Percentiles rank a stretch among this genome's conserved stretches.
Evolutionary conservation across 208 protist genomes (phyloP).

Genomic region (Angomonas ambiguus): DNA sequence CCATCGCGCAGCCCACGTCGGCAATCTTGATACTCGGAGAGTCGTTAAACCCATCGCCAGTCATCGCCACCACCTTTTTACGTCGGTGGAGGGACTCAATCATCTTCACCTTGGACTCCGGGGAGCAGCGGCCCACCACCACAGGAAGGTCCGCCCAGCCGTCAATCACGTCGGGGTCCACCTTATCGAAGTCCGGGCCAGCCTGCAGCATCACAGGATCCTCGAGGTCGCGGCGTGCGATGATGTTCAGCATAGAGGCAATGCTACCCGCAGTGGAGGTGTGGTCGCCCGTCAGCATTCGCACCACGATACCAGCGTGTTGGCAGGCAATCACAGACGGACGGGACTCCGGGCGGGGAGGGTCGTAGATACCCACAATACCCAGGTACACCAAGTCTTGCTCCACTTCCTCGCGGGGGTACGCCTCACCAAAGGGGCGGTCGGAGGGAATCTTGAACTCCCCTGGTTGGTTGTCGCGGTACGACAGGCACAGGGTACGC

Average conservation of each 20-base stretch:
- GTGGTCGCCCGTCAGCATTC: slow-evolving; percentile 92
- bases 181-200: slow-evolving; percentile 78
- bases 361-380: slow-evolving; percentile 91
- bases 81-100: slow-evolving; percentile 84
- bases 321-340: slow-evolving; percentile 84
- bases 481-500: slow-evolving; percentile 66
- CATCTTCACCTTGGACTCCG: slow-evolving; percentile 90
- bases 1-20: slow-evolving; percentile 96
- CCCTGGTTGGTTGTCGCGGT: slow-evolving; percentile 28
- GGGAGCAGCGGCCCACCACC: slow-evolving; percentile 86
- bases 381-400: slow-evolving; percentile 82
- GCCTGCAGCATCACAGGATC: slow-evolving; percentile 64
- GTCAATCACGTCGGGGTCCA: slow-evolving; percentile 65
- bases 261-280: slow-evolving; percentile 82
- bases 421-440: slow-evolving; percentile 44
- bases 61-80: slow-evolving; percentile 79
- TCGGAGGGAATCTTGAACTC: slow-evolving; percentile 33
- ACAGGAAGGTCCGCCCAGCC: slow-evolving; percentile 70
- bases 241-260: slow-evolving; percentile 85
- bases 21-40: slow-evolving; percentile 94
- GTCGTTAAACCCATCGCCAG: slow-evolving; percentile 97
- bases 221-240: slow-evolving; percentile 46
- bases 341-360: slow-evolving; percentile 78
- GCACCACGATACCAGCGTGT: slow-evolving; percentile 83
- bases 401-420: slow-evolving; percentile 73